Evolutionary conservation across 805 yeast genomes (phyloP), one percentile per base, ranked within the genome.

Genomic region (Spathaspora passalidarum): DNA sequence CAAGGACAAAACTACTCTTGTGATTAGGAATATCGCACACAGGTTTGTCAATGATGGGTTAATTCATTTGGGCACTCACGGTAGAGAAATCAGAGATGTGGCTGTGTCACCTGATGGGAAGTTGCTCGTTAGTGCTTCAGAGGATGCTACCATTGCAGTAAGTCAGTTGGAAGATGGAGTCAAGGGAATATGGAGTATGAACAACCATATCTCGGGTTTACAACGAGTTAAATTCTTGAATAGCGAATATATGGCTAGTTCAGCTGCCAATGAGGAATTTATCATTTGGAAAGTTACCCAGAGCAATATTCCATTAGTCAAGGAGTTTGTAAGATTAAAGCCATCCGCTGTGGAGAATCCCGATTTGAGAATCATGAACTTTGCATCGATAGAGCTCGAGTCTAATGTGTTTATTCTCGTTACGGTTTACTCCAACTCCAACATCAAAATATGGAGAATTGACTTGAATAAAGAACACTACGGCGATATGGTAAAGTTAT

Each of bases 351-450:
- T 29, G 34, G 73, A 72, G 11, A 78, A 80, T 46, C 96, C 96
- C 0, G 98, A 94, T 62, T 71, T 94, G 49, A 73, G 99, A 52
- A 82, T 92, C 45, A 92, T 90, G 97, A 96, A 87, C 62, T 85
- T 90, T 57, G 84, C 76, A 50, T 65, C 79, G 5, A 49, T 73
- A 11, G 71, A 73, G 36, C 66, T 75, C 1, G 56, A 57, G n/a
- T 53, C 58, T 0, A 50, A 50, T 5, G 85, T 84, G 6, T 77
- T 80, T 52, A 53, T 81, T 1, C 55, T 91, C 6, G 78, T 80
- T 2, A 79, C 89, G 0, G 96, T 86, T 0, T 94, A 88, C 59
- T 91, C 97, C 0, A 91, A 92, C 60, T 92, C 98, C 1, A 70
- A 78, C 3, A 76, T 92, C 46, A 82, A 80, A 53, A 37, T 86